Evolutionary conservation across 2,329 filamentous ascomycete genomes (phyloP).

Genomic region (Ceratocystis colombiana): DNA sequence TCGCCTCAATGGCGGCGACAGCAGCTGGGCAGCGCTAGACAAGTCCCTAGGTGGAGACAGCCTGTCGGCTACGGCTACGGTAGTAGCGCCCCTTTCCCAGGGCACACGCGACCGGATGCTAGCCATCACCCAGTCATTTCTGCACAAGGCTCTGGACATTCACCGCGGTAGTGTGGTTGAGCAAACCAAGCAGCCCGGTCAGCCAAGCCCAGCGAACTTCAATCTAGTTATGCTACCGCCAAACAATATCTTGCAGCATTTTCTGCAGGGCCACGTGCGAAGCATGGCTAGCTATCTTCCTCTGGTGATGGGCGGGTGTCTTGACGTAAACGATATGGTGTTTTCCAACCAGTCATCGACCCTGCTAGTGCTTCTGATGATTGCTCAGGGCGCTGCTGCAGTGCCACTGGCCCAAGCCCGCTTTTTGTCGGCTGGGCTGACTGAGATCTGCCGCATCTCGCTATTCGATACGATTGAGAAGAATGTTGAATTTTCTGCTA

Average conservation of each 20-base stretch:
- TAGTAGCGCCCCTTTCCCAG: slow-evolving; percentile 39
- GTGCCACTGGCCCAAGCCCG: slow-evolving; percentile 55
- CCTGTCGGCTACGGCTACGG: slow-evolving; percentile 24
- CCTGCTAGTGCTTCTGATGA: slow-evolving; percentile 59
- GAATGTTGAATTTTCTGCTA: slow-evolving; percentile 56
- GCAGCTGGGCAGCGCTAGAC: slow-evolving; percentile 40
- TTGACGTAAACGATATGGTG: slow-evolving; percentile 59
- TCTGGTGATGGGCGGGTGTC: slow-evolving; percentile 47
- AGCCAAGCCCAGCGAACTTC: slow-evolving; percentile 40
- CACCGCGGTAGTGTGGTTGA: slow-evolving; percentile 39
- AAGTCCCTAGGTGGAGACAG: slow-evolving; percentile 33
- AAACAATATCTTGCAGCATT: slow-evolving; percentile 55
- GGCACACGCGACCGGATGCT: slow-evolving; percentile 57
- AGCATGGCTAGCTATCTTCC: slow-evolving; percentile 58
- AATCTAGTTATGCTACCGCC: slow-evolving; percentile 58
- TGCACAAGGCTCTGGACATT: slow-evolving; percentile 60
- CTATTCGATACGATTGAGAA: slow-evolving; percentile 63
- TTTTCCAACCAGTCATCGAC: slow-evolving; percentile 56
- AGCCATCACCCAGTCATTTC: slow-evolving; percentile 60
- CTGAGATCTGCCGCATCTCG: slow-evolving; percentile 61
- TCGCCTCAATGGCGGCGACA: slow-evolving; percentile 38
- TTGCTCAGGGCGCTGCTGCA: slow-evolving; percentile 58
- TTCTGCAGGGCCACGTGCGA: slow-evolving; percentile 55
- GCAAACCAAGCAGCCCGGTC: slow-evolving; percentile 33
- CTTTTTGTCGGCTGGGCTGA: slow-evolving; percentile 55